These are phyloP conservation scores for Homolaphlyctis polyrhiza DNA, from an alignment of 371 early-diverging fungal genomes.

Conservation along the genomic window DNA sequence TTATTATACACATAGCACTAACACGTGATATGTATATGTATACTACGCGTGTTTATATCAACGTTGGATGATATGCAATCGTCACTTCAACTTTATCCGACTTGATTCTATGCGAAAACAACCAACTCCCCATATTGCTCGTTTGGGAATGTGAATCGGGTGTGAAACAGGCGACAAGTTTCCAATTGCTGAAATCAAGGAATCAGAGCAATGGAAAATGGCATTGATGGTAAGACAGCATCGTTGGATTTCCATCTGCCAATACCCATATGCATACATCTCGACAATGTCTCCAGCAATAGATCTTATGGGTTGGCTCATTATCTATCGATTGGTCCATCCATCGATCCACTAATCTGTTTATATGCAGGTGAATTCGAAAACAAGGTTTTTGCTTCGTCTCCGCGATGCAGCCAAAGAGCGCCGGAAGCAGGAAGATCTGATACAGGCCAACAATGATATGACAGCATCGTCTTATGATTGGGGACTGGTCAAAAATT, in stretches of 20 bases:
- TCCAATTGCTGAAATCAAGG: neutral
- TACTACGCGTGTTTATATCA: neutral
- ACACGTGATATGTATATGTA: neutral
- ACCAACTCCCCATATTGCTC: neutral
- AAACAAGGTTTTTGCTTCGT: neutral
- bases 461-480: neutral
- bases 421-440: neutral
- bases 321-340: neutral
- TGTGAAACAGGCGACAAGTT: slow-evolving; percentile 1
- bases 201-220: neutral
- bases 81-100: neutral
- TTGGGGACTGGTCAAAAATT: neutral
- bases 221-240: neutral
- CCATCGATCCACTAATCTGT: neutral
- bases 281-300: no score
- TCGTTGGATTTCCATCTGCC: neutral
- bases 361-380: neutral
- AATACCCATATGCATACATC: no score
- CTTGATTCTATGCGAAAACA: neutral
- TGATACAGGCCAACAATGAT: neutral
- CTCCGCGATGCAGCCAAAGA: neutral
- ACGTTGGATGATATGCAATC: neutral
- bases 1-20: neutral
- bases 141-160: neutral
- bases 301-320: neutral